phyloP scores from a whole-genome alignment of 2,329 filamentous ascomycete genomes.

The Xylariaceae sp. region DNA sequence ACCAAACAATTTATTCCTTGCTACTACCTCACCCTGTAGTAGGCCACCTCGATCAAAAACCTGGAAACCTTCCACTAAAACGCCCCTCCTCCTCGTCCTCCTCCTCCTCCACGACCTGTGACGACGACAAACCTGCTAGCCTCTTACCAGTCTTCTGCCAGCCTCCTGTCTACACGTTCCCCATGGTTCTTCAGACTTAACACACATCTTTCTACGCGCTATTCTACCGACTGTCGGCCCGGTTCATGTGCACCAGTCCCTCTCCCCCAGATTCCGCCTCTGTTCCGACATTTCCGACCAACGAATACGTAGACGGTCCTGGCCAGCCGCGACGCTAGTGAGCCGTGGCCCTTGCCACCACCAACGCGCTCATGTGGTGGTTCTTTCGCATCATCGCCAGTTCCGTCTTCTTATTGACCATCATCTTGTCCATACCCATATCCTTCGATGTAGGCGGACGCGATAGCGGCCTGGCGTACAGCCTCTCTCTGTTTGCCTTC shows the following conservation, averaged over 20 bases:
- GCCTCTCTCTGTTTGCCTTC: conserved; percentile 83
- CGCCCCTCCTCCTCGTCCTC: conserved; percentile 20
- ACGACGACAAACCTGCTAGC: conserved; percentile 15
- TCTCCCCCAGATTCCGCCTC: neutral
- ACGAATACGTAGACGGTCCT: conserved; percentile 21
- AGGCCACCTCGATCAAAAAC: conserved; percentile 23
- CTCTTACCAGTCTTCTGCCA: neutral
- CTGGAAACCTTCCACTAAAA: conserved; percentile 8
- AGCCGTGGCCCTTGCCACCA: conserved; percentile 41
- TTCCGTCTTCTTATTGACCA: conserved; percentile 83
- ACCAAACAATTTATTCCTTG: conserved; percentile 13
- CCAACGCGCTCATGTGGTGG: conserved; percentile 72
- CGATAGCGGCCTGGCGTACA: conserved; percentile 92
- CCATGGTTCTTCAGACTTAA: neutral
- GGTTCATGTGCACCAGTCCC: neutral
- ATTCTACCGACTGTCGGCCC: neutral
- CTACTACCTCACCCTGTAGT: conserved; percentile 10
- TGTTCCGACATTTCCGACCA: neutral
- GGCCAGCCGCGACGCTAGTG: conserved; percentile 38
- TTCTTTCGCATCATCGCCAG: conserved; percentile 79
- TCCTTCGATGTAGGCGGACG: conserved; percentile 97
- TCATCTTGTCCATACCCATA: conserved; percentile 93
- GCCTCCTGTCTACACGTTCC: neutral
- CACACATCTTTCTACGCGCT: neutral
- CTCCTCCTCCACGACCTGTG: too few species aligned